Conservation (phyloP, 768 basidiomycete genomes). For the Agaricus subrufescens region DNA sequence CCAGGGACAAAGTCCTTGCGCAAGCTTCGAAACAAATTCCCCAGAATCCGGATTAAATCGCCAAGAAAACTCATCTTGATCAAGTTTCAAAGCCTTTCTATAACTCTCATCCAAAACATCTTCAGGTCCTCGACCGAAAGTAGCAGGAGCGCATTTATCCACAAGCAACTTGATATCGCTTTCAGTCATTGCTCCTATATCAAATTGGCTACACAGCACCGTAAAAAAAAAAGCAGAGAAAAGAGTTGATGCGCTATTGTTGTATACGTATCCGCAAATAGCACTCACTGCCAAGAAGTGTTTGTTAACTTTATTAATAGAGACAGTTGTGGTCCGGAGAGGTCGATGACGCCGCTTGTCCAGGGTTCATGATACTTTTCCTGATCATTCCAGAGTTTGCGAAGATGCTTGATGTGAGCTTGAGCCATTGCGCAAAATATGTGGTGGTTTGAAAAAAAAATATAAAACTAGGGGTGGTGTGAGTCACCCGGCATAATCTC, state of each 20-base stretch:
- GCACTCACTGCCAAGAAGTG: not conserved
- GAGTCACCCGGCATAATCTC: no score
- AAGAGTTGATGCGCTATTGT: no score
- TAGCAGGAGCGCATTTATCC: slow-evolving; percentile 18
- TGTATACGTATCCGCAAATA: not conserved
- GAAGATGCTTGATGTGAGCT: no score
- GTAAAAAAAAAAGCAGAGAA: no score
- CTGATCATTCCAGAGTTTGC: no score
- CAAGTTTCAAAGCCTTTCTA: slow-evolving; percentile 22
- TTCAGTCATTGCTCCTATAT: not conserved
- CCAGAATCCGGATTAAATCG: slow-evolving; percentile 16
- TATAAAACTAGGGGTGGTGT: no score
- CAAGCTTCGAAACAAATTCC: slow-evolving; percentile 5
- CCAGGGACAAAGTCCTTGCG: slow-evolving; percentile 14
- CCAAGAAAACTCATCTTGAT: slow-evolving; percentile 14
- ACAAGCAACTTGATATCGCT: slow-evolving; percentile 11
- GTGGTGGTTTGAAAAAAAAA: no score
- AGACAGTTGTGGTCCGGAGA: no score
- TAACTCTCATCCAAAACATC: slow-evolving; percentile 23
- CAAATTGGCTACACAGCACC: not conserved
- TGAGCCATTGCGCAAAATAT: no score
- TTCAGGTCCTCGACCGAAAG: slow-evolving; percentile 19
- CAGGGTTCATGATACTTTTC: no score
- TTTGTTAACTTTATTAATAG: no score
- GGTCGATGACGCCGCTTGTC: no score